phyloP scores from a whole-genome alignment of 768 basidiomycete genomes.

The Suillus hirtellus region DNA sequence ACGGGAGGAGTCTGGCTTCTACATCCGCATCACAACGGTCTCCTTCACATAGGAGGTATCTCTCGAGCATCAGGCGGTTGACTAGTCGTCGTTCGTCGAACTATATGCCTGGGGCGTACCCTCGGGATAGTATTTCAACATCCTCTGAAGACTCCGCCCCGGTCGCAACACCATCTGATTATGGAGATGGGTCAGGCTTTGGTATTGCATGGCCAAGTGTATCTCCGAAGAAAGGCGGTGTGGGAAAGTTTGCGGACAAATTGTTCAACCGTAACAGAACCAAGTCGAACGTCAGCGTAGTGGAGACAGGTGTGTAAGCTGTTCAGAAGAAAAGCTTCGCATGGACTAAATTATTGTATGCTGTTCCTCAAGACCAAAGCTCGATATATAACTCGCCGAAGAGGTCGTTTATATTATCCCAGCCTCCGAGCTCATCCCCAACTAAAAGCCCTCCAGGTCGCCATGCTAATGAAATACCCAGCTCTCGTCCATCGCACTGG shows the following conservation, averaged over 20 bases:
- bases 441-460: constrained; percentile 16
- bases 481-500: constrained; percentile 45
- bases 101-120: constrained; percentile 41
- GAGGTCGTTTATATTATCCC: constrained; percentile 23
- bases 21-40: constrained; percentile 53
- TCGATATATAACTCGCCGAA: constrained; percentile 31
- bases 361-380: constrained; percentile 22
- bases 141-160: constrained; percentile 70
- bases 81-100: constrained; percentile 40
- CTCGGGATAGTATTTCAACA: constrained; percentile 61
- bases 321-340: neutral
- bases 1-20: constrained; percentile 33
- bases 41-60: constrained; percentile 45
- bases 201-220: constrained; percentile 48
- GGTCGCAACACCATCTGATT: constrained; percentile 59
- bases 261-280: constrained; percentile 56
- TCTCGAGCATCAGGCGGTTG: constrained; percentile 50
- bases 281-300: constrained; percentile 50
- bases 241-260: constrained; percentile 60
- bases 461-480: constrained; percentile 12
- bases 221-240: constrained; percentile 51
- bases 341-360: neutral
- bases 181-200: constrained; percentile 33
- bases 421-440: constrained; percentile 22
- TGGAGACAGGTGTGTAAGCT: constrained; percentile 42